Evolutionary conservation across 352 stramenopile genomes (phyloP), one percentile per base, ranked within the genome.

Genomic region (Elongisporangium prolatum): DNA sequence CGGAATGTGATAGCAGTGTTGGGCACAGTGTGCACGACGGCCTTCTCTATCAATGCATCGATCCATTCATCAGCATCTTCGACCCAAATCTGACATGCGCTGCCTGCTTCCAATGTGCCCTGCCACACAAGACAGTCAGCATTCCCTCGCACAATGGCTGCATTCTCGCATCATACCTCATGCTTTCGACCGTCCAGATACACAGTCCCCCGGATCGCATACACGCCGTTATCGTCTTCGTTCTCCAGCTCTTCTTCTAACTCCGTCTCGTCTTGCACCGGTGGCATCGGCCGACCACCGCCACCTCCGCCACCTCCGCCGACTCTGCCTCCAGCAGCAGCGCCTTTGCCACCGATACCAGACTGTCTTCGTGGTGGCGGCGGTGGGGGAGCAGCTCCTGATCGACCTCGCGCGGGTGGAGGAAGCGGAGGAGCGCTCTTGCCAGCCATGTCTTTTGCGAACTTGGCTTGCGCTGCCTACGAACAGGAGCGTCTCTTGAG

Each of bases 171-270:
- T 44, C 18, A 11, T 37, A 76, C 63, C 47, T 88, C 80, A 55
- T 95, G 84, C 34, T 79, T 81, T 54, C 88, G 89, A 44, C 83
- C 86, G 64, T 93, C 86, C 24, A 95, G 63, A 52, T 90, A 95
- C 22, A 95, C 86, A n/a, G 69, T 52, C 14, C 81, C 78, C 28
- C 75, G 69, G 14, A 91, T 72, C 25, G 63, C 61, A 50, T 95
- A 95, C 21, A 95, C 74, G 21, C 86, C 86, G 16, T 74, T 77
- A 50, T 88, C 77, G 20, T 91, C 80, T 40, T 88, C 71, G 10
- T 82, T 73, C 11, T 80, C 66, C 28, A 60, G 25, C 24, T 74
- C 57, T 34, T 74, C 56, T 7, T 57, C 53, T 2, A 63, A 63
- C 48, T 65, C 52, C 20, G 64, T 55, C 14, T 59, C 48, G 2